Conservation (phyloP, 2,329 filamentous ascomycete genomes). For the Alternaria gaisen region DNA sequence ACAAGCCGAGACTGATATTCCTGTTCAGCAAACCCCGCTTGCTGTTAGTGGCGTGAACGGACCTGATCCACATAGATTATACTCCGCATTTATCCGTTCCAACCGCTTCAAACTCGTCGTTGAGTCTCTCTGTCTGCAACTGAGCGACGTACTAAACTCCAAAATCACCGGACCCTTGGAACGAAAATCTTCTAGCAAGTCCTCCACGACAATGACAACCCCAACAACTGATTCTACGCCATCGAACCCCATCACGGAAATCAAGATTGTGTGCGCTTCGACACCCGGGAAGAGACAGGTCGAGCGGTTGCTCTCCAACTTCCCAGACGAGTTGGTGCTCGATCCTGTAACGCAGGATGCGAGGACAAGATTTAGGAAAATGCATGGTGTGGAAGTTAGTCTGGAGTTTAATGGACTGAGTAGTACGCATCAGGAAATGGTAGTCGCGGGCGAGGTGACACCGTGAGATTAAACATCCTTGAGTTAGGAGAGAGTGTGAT, state of each 20-base stretch:
- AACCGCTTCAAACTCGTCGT: constrained; percentile 49
- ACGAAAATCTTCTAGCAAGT: not conserved
- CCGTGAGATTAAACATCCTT: not conserved
- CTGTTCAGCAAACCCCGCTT: not conserved
- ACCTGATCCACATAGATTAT: constrained; percentile 23
- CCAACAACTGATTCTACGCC: not conserved
- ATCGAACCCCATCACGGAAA: constrained; percentile 21
- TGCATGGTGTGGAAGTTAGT: constrained; percentile 45
- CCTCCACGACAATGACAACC: not conserved
- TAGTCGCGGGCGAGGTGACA: not conserved
- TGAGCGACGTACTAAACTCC: constrained; percentile 36
- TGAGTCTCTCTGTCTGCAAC: constrained; percentile 45
- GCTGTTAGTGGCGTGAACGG: not conserved
- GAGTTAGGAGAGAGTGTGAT: not conserved
- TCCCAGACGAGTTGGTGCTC: constrained; percentile 61
- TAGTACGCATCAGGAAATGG: not conserved
- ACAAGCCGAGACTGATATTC: not conserved
- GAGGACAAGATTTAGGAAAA: constrained; percentile 41
- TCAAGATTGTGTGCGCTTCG: constrained; percentile 50
- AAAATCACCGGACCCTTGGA: not conserved
- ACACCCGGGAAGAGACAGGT: constrained; percentile 54
- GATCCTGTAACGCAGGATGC: constrained; percentile 43
- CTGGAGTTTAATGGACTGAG: constrained; percentile 43
- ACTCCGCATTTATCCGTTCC: constrained; percentile 46
- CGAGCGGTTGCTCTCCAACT: constrained; percentile 58